Evolutionary conservation across 495 filamentous ascomycete species (phyloP).

Genomic region (Corynascus novoguineensis): DNA sequence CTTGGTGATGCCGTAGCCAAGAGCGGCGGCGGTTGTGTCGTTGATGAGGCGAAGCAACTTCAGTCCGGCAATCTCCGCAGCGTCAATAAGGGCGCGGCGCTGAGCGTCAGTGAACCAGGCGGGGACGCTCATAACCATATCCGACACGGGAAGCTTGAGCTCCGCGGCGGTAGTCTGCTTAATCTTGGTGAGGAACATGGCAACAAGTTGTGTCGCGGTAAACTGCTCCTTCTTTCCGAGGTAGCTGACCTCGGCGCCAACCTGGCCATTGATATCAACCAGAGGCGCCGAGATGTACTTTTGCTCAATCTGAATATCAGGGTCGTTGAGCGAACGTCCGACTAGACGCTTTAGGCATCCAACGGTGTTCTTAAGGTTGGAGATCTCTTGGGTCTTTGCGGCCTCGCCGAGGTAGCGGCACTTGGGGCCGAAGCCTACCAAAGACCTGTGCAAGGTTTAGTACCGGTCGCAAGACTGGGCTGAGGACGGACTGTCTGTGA

Average conservation of each 20-base stretch:
- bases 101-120: constrained; percentile 97
- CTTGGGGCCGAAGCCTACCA: constrained; percentile 93
- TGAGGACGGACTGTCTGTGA: constrained; percentile 7
- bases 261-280: constrained; percentile 86
- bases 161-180: constrained; percentile 81
- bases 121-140: constrained; percentile 90
- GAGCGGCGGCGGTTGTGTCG: constrained; percentile 92
- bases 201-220: constrained; percentile 81
- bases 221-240: constrained; percentile 92
- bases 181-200: constrained; percentile 94
- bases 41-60: constrained; percentile 94
- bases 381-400: constrained; percentile 98
- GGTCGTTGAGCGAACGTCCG: constrained; percentile 79
- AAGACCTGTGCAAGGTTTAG: constrained; percentile 52
- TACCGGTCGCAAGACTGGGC: background rate
- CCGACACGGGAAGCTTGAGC: constrained; percentile 86
- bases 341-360: constrained; percentile 84
- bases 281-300: constrained; percentile 82
- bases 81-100: constrained; percentile 82
- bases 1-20: constrained; percentile 98
- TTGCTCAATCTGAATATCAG: constrained; percentile 87
- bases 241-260: constrained; percentile 91
- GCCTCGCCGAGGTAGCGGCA: constrained; percentile 88
- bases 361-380: constrained; percentile 98
- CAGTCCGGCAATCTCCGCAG: constrained; percentile 88